Evolutionary conservation across 2,329 filamentous ascomycete genomes (phyloP).

Genomic region (Phialophora verrucosa): DNA sequence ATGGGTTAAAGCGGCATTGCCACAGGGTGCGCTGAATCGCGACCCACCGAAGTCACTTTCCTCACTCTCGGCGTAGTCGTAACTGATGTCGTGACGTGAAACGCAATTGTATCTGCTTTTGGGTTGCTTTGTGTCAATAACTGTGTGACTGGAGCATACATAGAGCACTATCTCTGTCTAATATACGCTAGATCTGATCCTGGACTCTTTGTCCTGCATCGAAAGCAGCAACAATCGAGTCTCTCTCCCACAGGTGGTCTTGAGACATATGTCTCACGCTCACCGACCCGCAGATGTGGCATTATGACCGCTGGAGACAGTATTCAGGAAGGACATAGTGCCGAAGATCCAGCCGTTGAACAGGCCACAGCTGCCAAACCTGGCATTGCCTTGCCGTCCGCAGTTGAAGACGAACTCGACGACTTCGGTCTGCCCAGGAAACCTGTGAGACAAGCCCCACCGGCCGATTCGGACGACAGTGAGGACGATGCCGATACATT

Average conservation of each 20-base stretch:
- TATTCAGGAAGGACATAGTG: conserved; percentile 14
- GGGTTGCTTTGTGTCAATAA: neutral
- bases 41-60: conserved; percentile 5
- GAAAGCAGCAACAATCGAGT: conserved; percentile 15
- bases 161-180: neutral
- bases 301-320: conserved; percentile 33
- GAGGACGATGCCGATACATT: conserved; percentile 49
- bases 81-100: neutral
- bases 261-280: conserved; percentile 32
- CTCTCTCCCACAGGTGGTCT: conserved; percentile 17
- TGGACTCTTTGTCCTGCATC: conserved; percentile 11
- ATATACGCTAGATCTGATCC: neutral
- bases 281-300: conserved; percentile 25
- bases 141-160: neutral
- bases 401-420: conserved; percentile 60
- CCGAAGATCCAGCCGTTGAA: conserved; percentile 12
- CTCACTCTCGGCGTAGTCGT: neutral
- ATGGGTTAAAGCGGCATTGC: neutral
- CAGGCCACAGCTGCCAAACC: neutral
- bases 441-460: conserved; percentile 21
- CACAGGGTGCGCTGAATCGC: neutral
- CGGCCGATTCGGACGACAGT: conserved; percentile 41
- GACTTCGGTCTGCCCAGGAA: conserved; percentile 73
- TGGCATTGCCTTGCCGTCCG: neutral
- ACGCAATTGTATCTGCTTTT: neutral